Evolutionary conservation across 495 filamentous ascomycete species (phyloP), one percentile per base, ranked within the genome.

Genomic region (Cenococcum geophilum): DNA sequence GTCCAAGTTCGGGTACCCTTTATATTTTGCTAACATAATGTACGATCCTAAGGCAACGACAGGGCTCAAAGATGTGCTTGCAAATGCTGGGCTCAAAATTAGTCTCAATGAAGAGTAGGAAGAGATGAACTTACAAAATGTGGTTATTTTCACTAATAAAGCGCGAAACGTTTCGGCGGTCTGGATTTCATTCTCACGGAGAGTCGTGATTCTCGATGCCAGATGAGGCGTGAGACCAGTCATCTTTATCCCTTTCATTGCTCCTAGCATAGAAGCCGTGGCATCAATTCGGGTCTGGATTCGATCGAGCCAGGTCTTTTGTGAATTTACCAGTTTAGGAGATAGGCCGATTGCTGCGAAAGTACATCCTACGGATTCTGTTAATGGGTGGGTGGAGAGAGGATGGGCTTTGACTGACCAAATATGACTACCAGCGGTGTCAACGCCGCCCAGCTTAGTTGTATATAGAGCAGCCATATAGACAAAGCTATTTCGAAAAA

Each of bases 231-330:
- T 59, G 5, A 74, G 58, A 45, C 72, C 72, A 52, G 64, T 65
- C 72, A 77, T 75, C 60, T 73, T 74, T 34, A 77, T 60, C 3
- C 67, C 65, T 50, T 75, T 76, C 57, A 77, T 75, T n/a, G 62
- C 58, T 12, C 55, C 51, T 6, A 77, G 66, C 63, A 70, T 71
- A 14, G 59, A 61, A 4, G 68, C 60, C 0, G 72, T 74, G 49
- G 37, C 71, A 68, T 59, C 35, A 2, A 80, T 72, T n/a, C 80
- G 71, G 12, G 70, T 69, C 62, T 79, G 75, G 42, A 75, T 74
- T 10, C 52, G 60, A 36, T 72, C 73, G 62, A 80, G 73, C 80
- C 80, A 81, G 0, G 50, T 50, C 51, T 73, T 75, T 56, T 82
- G 79, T 18, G 59, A 54, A 18, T 8, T 16, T 10, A 49, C 59